Conservation (phyloP, 2,329 filamentous ascomycete genomes). For the Trichoderma asperellum region DNA sequence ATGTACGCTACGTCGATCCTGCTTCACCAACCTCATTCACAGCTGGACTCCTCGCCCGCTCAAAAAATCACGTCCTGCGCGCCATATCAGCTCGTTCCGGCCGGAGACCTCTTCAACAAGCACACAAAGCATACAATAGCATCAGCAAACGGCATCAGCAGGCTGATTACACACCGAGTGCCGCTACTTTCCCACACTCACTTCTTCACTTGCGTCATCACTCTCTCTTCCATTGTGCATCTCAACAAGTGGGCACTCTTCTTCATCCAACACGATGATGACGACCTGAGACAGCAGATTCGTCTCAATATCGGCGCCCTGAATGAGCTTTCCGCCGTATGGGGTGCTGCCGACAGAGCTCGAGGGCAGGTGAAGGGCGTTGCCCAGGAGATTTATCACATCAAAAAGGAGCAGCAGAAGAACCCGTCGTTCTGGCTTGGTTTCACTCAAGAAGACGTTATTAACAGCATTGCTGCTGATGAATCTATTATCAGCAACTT, state of each 20-base stretch:
- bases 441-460: slow-evolving; percentile 58
- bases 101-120: slow-evolving; percentile 58
- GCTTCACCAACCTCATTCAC: slow-evolving; percentile 78
- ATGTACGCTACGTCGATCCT: slow-evolving; percentile 68
- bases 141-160: slow-evolving; percentile 76
- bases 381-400: slow-evolving; percentile 72
- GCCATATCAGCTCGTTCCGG: slow-evolving; percentile 56
- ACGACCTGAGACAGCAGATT: slow-evolving; percentile 73
- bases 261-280: slow-evolving; percentile 63
- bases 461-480: slow-evolving; percentile 59
- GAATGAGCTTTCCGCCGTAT: slow-evolving; percentile 68
- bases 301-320: slow-evolving; percentile 78
- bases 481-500: slow-evolving; percentile 64
- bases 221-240: slow-evolving; percentile 78
- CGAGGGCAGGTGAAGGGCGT: slow-evolving; percentile 75
- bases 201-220: slow-evolving; percentile 81
- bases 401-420: slow-evolving; percentile 60
- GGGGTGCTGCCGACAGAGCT: slow-evolving; percentile 72
- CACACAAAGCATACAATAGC: slow-evolving; percentile 82
- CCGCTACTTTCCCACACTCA: slow-evolving; percentile 75
- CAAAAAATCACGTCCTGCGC: slow-evolving; percentile 68
- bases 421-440: slow-evolving; percentile 59
- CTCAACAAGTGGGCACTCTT: slow-evolving; percentile 76
- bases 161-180: slow-evolving; percentile 73
- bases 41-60: slow-evolving; percentile 66